phyloP scores from a whole-genome alignment of 805 yeast species.

The Teunomyces barrocoloradensis region DNA sequence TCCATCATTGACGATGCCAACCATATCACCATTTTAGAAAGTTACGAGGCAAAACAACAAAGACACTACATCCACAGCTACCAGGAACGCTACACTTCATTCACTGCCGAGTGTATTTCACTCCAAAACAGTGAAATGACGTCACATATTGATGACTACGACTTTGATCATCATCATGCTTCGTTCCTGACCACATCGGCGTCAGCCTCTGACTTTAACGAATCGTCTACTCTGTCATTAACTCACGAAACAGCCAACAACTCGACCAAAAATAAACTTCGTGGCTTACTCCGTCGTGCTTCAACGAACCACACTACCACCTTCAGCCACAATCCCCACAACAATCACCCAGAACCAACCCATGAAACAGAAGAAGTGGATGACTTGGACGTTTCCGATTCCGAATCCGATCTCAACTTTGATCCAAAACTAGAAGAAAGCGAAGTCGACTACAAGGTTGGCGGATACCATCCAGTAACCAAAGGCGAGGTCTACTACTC shows the following conservation, averaged over 20 bases:
- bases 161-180: constrained; percentile 24
- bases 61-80: constrained; percentile 1
- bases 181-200: constrained; percentile 12
- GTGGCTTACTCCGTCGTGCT: constrained; percentile 5
- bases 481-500: constrained; percentile 54
- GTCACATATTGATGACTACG: constrained; percentile 16
- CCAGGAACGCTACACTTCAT: constrained; percentile 8
- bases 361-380: not conserved
- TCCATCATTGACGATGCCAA: constrained; percentile 6
- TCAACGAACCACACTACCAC: not conserved
- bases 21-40: constrained; percentile 7
- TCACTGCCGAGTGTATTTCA: constrained; percentile 36
- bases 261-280: constrained; percentile 4
- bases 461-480: constrained; percentile 65
- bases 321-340: constrained; percentile 1
- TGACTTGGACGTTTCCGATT: constrained; percentile 18
- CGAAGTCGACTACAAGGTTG: constrained; percentile 50
- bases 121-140: constrained; percentile 41
- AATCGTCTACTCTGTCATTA: not conserved
- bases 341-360: constrained; percentile 1
- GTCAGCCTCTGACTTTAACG: not conserved
- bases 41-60: constrained; percentile 3
- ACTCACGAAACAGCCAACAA: not conserved
- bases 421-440: constrained; percentile 46
- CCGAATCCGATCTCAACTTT: constrained; percentile 26